Evolutionary conservation across 2,329 filamentous ascomycete genomes (phyloP).

Genomic region (Claviceps purpurea): DNA sequence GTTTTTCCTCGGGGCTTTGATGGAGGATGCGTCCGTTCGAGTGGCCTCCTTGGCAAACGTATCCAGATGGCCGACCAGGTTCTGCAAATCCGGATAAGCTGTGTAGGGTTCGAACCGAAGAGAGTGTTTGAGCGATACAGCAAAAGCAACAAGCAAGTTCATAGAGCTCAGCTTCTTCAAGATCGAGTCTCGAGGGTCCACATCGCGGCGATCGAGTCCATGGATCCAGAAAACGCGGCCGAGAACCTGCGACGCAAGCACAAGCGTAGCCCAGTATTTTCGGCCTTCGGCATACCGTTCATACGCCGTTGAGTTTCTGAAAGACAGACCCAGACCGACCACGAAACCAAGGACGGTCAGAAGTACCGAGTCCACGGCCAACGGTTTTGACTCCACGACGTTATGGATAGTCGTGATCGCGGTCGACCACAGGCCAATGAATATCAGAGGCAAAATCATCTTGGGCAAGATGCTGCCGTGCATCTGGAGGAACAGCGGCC

Average conservation of each 20-base stretch:
- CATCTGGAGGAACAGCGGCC: conserved; percentile 61
- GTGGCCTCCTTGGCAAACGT: conserved; percentile 54
- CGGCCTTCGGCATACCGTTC: conserved; percentile 56
- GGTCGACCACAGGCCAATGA: conserved; percentile 53
- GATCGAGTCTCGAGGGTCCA: conserved; percentile 48
- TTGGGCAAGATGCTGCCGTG: conserved; percentile 64
- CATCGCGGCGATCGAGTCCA: conserved; percentile 38
- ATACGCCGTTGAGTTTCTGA: conserved; percentile 65
- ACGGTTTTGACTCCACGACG: conserved; percentile 26
- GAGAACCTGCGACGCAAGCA: conserved; percentile 50
- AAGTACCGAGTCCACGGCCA: conserved; percentile 30
- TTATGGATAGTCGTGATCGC: conserved; percentile 41
- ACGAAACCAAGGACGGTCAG: conserved; percentile 72
- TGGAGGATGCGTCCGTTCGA: conserved; percentile 21
- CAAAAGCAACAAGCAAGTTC: conserved; percentile 66
- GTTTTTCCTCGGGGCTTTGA: conserved; percentile 27
- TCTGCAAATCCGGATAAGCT: conserved; percentile 59
- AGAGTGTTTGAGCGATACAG: conserved; percentile 67
- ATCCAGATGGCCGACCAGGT: conserved; percentile 57
- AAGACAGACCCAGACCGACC: conserved; percentile 64
- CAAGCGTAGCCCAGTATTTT: conserved; percentile 48
- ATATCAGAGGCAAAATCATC: conserved; percentile 54
- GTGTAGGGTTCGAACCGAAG: conserved; percentile 74
- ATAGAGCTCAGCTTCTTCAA: conserved; percentile 61
- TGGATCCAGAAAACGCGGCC: conserved; percentile 79